These are phyloP conservation scores for Aspergillus piperis DNA, from an alignment of 2,329 filamentous ascomycete genomes.

Conservation along the genomic window DNA sequence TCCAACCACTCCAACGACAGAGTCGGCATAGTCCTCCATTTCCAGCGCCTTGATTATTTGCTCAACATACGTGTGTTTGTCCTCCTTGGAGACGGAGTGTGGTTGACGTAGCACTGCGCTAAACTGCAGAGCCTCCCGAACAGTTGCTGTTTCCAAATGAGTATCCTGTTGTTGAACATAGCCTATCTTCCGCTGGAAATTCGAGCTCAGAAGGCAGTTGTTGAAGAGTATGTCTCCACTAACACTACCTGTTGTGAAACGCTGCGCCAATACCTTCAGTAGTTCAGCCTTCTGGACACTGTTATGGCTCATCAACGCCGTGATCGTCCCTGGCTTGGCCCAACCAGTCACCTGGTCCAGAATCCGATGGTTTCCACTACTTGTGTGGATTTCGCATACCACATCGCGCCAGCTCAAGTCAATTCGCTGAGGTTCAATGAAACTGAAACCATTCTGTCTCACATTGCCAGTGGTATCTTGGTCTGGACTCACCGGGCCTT, in stretches of 20 bases:
- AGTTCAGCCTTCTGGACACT: constrained; percentile 90
- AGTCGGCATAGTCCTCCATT: constrained; percentile 86
- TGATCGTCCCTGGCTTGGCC: constrained; percentile 89
- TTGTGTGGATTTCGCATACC: constrained; percentile 76
- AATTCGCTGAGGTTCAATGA: constrained; percentile 61
- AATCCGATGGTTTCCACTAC: constrained; percentile 69
- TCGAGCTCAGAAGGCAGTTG: constrained; percentile 64
- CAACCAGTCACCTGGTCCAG: constrained; percentile 84
- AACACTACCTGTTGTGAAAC: constrained; percentile 83
- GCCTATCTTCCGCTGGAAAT: constrained; percentile 37
- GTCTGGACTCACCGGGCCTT: neutral
- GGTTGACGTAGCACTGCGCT: constrained; percentile 83
- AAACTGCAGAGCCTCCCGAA: constrained; percentile 83
- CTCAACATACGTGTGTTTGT: constrained; percentile 83
- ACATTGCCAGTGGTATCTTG: neutral
- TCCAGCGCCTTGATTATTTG: constrained; percentile 84
- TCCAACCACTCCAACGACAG: constrained; percentile 82
- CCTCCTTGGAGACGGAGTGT: constrained; percentile 64
- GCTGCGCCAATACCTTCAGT: constrained; percentile 78
- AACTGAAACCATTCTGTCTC: constrained; percentile 25
- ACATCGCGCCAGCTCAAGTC: constrained; percentile 83
- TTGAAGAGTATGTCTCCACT: constrained; percentile 82
- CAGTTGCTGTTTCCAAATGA: constrained; percentile 78
- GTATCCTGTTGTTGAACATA: constrained; percentile 84
- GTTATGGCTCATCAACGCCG: constrained; percentile 85